Conservation (phyloP, 1,284 basidiomycete genomes). For the Ustilago cynodontis region DNA sequence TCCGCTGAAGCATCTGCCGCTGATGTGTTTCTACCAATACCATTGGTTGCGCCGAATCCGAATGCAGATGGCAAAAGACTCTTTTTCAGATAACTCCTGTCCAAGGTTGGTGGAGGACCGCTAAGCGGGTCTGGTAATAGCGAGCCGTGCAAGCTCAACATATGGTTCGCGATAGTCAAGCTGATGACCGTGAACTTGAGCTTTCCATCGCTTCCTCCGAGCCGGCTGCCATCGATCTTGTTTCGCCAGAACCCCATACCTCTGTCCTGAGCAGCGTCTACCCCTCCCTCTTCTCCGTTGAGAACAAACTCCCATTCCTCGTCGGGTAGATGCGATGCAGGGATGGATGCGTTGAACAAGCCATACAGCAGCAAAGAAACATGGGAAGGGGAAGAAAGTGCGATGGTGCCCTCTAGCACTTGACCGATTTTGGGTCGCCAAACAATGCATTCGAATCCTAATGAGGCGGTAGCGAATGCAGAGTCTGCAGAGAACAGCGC, state of each 20-base stretch:
- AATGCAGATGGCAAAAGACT: constrained; percentile 40
- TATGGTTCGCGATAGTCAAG: constrained; percentile 90
- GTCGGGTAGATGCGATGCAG: constrained; percentile 86
- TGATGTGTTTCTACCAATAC: not conserved
- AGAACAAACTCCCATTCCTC: constrained; percentile 89
- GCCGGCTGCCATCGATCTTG: constrained; percentile 77
- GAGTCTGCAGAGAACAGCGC: constrained; percentile 85
- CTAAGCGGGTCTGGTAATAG: constrained; percentile 87
- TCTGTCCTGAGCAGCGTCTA: constrained; percentile 25
- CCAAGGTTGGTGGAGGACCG: constrained; percentile 54
- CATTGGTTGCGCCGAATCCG: constrained; percentile 15
- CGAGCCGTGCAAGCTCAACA: constrained; percentile 92
- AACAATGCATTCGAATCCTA: constrained; percentile 84
- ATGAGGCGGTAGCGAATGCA: constrained; percentile 83
- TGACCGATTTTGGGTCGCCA: constrained; percentile 91
- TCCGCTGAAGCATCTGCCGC: not conserved
- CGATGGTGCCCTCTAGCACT: constrained; percentile 86
- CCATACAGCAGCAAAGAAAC: constrained; percentile 90
- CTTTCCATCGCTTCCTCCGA: constrained; percentile 80
- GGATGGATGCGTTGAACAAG: constrained; percentile 97
- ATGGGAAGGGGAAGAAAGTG: constrained; percentile 91
- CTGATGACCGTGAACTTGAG: constrained; percentile 92
- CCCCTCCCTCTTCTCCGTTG: constrained; percentile 68
- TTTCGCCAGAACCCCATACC: constrained; percentile 83
- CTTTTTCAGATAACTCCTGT: constrained; percentile 45